Base-by-base conservation (phyloP, 192 early-diverging fungal genomes). In the Geosiphon pyriformis region DNA sequence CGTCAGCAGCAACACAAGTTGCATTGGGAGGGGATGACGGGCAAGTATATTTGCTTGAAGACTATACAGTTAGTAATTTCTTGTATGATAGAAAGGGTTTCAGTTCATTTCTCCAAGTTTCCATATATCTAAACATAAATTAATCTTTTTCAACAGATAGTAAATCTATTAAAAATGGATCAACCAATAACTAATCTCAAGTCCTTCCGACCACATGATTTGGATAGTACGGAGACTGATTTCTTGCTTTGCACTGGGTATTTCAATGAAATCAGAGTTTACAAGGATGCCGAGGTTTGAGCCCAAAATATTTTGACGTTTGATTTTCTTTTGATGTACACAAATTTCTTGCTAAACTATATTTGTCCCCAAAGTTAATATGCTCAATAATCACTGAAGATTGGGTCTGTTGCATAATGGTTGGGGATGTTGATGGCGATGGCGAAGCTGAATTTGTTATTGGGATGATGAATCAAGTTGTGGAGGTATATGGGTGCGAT, bases 361-460 rank as follows among this genome's bases (percentile, higher is more conserved):
- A n/a, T n/a, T n/a, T n/a, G n/a, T n/a, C n/a, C n/a, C 31, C 29
- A 48, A 22, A 77, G 76, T 53, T 35, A 3, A 58, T 77, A 23
- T 32, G 59, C 1, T 32, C 56, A 18, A 70, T 74, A 23, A 30
- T 29, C 32, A 71, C 72, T 18, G 32, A 65, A 50, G 76, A 77
- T 25, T 77, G 72, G 72, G 51, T 70, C 2, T 67, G 67, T 65
- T 48, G 59, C 15, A 68, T 77, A 31, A 66, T 65, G 15, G 25
- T 73, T 2, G 76, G 69, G 4, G 76, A 77, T 61, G 69, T 74
- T 3, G 65, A 77, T 51, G 65, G 47, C 10, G 72, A 73, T 54
- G 76, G 69, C 7, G 33, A 69, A 49, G 72, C 73, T 53, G 72
- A 71, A 48, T 51, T 77, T n/a, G 69, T 77, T 30, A 26, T 77